Percentiles rank a stretch among this genome's conserved stretches.
Evolutionary conservation across 2,329 filamentous ascomycete species (phyloP).

Genomic region (Trichoderma pleuroti): DNA sequence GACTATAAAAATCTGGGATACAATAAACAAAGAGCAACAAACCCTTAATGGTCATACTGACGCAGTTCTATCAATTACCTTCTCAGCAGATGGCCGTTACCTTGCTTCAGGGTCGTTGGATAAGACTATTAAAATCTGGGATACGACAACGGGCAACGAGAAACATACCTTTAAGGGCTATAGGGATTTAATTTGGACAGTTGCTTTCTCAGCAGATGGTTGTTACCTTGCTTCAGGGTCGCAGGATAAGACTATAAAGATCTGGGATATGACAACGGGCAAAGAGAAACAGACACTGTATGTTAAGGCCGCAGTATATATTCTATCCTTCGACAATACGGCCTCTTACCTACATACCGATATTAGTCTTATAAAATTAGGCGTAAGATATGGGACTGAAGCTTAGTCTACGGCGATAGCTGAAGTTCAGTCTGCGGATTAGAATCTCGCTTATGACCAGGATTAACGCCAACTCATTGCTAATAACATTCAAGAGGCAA

Average conservation of each 20-base stretch:
- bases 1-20: background rate
- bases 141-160: background rate
- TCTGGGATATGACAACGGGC: background rate
- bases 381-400: too few species aligned
- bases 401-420: too few species aligned
- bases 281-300: too few species aligned
- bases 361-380: too few species aligned
- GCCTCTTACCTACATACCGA: too few species aligned
- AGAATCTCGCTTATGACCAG: fast-evolving
- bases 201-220: background rate
- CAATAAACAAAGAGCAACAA: background rate
- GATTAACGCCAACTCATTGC: background rate
- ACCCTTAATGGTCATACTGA: background rate
- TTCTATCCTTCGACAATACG: too few species aligned
- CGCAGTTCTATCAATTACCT: background rate
- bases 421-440: too few species aligned
- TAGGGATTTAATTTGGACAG: fast-evolving
- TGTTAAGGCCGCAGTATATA: too few species aligned
- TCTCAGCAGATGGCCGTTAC: background rate
- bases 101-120: background rate
- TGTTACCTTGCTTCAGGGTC: background rate
- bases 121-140: background rate
- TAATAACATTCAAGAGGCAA: background rate
- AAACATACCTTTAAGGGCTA: too few species aligned
- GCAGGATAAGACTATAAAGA: background rate